Percentiles rank a stretch among this genome's conserved stretches.
Conservation (phyloP, 495 filamentous ascomycete species). For the Talaromyces proteolyticus region DNA sequence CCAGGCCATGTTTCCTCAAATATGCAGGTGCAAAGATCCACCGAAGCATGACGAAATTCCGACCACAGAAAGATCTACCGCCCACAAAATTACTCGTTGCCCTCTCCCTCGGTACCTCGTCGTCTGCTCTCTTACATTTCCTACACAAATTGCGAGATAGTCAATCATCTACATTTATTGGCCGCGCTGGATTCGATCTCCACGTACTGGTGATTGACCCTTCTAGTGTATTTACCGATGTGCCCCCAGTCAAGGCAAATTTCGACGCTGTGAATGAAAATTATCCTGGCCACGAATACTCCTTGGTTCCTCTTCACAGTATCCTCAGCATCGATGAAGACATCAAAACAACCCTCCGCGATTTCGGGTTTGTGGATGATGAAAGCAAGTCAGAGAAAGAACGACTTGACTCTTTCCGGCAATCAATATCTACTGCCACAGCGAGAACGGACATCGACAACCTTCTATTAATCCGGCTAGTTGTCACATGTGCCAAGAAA, state of each 20-base stretch:
- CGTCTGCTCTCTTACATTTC: slow-evolving; percentile 69
- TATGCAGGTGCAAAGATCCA: slow-evolving; percentile 72
- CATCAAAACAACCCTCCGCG: slow-evolving; percentile 19
- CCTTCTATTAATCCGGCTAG: slow-evolving; percentile 62
- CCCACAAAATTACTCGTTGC: slow-evolving; percentile 63
- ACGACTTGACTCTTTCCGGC: slow-evolving; percentile 47
- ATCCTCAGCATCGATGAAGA: slow-evolving; percentile 41
- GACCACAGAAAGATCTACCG: slow-evolving; percentile 23
- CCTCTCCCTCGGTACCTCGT: slow-evolving; percentile 78
- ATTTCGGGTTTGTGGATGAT: slow-evolving; percentile 26
- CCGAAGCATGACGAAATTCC: slow-evolving; percentile 70
- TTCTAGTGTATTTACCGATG: slow-evolving; percentile 26
- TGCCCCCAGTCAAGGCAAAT: slow-evolving; percentile 17
- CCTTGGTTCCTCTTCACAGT: slow-evolving; percentile 48
- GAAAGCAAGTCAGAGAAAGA: slow-evolving; percentile 27
- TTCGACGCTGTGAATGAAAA: slow-evolving; percentile 31
- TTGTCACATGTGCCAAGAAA: slow-evolving; percentile 56
- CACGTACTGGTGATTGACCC: slow-evolving; percentile 63
- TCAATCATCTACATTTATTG: slow-evolving; percentile 48
- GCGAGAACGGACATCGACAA: slow-evolving; percentile 68
- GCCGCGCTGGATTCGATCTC: slow-evolving; percentile 57
- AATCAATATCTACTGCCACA: slow-evolving; percentile 59
- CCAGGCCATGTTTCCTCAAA: slow-evolving; percentile 67
- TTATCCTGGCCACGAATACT: slow-evolving; percentile 58
- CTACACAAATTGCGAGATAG: slow-evolving; percentile 60